These are phyloP conservation scores for Pholiota microspora DNA, from an alignment of 768 basidiomycete genomes.

Conservation along the genomic window DNA sequence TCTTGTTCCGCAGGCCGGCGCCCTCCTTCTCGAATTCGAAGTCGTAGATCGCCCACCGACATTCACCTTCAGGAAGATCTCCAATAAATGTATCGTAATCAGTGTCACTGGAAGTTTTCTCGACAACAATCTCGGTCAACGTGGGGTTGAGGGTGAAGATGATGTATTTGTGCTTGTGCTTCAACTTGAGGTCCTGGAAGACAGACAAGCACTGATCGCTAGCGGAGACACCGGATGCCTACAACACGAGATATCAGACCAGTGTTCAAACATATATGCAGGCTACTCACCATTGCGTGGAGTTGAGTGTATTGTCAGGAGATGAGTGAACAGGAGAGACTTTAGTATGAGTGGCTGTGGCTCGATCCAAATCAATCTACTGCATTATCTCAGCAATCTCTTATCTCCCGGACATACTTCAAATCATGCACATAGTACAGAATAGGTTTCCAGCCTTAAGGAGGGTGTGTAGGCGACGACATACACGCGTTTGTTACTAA, in stretches of 20 bases:
- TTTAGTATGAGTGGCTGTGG: constrained; percentile 19
- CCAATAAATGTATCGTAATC: constrained; percentile 73
- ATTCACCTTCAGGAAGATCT: constrained; percentile 71
- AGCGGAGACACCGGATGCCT: constrained; percentile 70
- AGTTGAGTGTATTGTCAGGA: constrained; percentile 18
- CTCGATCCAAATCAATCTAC: constrained; percentile 16
- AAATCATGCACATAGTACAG: no score
- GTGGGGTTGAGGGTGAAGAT: constrained; percentile 65
- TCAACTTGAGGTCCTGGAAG: constrained; percentile 73
- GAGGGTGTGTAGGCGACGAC: no score
- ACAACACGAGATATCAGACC: not conserved
- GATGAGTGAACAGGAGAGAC: constrained; percentile 25
- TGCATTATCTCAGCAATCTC: constrained; percentile 21
- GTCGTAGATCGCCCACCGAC: constrained; percentile 93
- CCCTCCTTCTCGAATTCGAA: constrained; percentile 77
- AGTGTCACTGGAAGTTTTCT: constrained; percentile 50
- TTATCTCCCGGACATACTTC: constrained; percentile 8
- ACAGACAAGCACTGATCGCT: constrained; percentile 52
- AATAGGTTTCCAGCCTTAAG: no score
- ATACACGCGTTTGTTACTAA: no score
- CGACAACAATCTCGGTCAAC: constrained; percentile 74
- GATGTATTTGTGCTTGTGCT: constrained; percentile 81
- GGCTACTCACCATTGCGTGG: constrained; percentile 27
- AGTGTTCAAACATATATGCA: constrained; percentile 4
- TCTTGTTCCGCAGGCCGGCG: constrained; percentile 82